Base-by-base conservation (phyloP, 495 filamentous ascomycete genomes). In the Penicillium mononematosum region DNA sequence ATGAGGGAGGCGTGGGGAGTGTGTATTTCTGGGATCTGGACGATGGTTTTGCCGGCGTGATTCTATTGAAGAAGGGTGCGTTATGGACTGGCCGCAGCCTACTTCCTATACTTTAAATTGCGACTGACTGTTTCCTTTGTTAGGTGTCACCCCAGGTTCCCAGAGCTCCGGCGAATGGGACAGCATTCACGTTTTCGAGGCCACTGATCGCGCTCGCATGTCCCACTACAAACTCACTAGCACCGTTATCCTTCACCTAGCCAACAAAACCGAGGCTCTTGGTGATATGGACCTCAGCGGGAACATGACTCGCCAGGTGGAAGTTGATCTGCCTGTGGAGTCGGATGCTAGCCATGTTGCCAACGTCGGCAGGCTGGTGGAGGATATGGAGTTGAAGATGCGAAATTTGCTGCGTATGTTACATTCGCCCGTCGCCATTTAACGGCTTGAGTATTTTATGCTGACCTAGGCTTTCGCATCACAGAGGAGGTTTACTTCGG, bases 371-470 rank as follows among this genome's bases (percentile, higher is more conserved):
- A 81, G 85, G 72, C 79, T 99, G 66, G 93, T 99, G 45, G 94
- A 99, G 79, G 95, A 99, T 77, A 97, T 99, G 93, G 94, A 99
- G 56, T 81, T 96, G 70, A 96, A 97, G 83, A 99, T 99, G 95
- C 86, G 94, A 74, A 99, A 98, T 70, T 72, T 98, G 73, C 79
- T 99, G 69, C 95, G 83, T 86, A 75, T 48, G 82, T 76, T 20
- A 43, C 36, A 9, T 34, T 29, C n/a, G 41, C 19, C 34, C 3
- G 20, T 44, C 38, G 19, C 41, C 6, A 22, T 32, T 7, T 5
- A 32, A 43, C 0, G 4, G 10, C 5, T 12, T 27, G 24, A 19
- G 29, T 7, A 27, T 20, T 53, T 53, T 56, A 69, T 53, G 66
- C 56, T 22, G 53, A 24, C 19, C 2, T 22, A 25, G 43, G 22